Evolutionary conservation across 2,329 filamentous ascomycete species (phyloP).

Genomic region (Amesomyces nigricolor): DNA sequence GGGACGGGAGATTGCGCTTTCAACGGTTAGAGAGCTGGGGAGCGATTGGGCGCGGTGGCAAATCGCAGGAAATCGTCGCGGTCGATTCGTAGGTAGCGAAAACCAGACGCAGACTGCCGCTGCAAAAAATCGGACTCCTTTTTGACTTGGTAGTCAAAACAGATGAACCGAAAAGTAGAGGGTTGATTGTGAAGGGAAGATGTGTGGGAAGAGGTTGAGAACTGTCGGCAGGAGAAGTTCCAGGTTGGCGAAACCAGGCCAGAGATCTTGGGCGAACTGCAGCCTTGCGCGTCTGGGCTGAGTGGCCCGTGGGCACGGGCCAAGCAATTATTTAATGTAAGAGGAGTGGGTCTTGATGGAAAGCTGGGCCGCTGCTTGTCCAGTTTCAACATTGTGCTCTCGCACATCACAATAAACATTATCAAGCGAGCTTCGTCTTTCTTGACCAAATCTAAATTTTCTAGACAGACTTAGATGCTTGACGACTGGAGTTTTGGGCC

Average conservation of each 20-base stretch:
- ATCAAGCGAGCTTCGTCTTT: too few relatives aligned
- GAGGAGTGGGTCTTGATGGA: too few relatives aligned
- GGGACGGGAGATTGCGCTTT: not conserved
- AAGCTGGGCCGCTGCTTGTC: too few relatives aligned
- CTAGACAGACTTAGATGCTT: too few relatives aligned
- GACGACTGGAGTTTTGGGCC: too few relatives aligned
- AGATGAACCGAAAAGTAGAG: conserved; percentile 11
- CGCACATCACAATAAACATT: too few relatives aligned
- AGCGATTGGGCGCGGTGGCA: conserved; percentile 5
- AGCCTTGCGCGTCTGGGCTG: conserved; percentile 20
- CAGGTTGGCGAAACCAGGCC: conserved; percentile 27
- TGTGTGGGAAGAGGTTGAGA: conserved; percentile 29
- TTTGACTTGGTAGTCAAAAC: not conserved
- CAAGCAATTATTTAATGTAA: not conserved
- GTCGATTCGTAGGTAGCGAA: not conserved
- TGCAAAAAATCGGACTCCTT: not conserved
- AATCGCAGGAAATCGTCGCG: not conserved
- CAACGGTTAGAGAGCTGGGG: not conserved
- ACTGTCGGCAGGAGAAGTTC: conserved; percentile 23
- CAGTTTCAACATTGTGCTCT: too few relatives aligned
- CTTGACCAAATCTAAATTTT: too few relatives aligned
- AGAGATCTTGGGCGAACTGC: conserved; percentile 19
- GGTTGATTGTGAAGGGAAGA: conserved; percentile 13
- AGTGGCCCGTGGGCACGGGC: conserved; percentile 2
- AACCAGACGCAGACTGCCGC: not conserved